Conservation (phyloP, 2,329 filamentous ascomycete genomes). For the Dothidotthia symphoricarpi region DNA sequence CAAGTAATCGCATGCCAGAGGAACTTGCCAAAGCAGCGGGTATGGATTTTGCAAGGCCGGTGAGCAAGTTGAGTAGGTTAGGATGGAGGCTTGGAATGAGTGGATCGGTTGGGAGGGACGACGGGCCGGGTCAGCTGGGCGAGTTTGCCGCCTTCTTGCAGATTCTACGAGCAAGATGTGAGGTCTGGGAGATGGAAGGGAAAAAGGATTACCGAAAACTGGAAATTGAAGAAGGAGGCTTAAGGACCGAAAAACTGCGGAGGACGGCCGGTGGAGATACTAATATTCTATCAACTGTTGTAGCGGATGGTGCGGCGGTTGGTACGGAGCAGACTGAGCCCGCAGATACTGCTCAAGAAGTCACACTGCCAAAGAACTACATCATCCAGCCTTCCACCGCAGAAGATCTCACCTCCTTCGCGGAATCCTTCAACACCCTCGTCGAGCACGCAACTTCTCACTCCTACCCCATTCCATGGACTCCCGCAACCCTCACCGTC, state of each 20-base stretch:
- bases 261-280: neutral
- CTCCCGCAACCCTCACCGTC: conserved; percentile 48
- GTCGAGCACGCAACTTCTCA: conserved; percentile 19
- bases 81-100: conserved; percentile 48
- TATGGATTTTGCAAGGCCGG: conserved; percentile 61
- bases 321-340: neutral
- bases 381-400: conserved; percentile 30
- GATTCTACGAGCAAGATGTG: conserved; percentile 72
- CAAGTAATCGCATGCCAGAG: conserved; percentile 80
- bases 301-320: neutral
- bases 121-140: conserved; percentile 51
- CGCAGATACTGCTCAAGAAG: conserved; percentile 3
- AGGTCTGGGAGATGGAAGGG: conserved; percentile 82
- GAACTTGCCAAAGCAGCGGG: conserved; percentile 74
- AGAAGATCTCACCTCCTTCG: conserved; percentile 20
- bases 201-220: conserved; percentile 65
- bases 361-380: conserved; percentile 35
- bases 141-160: conserved; percentile 77
- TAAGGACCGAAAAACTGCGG: neutral
- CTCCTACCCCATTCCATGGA: conserved; percentile 46
- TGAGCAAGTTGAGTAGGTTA: conserved; percentile 42
- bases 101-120: conserved; percentile 46
- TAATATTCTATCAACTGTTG: neutral
- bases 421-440: conserved; percentile 21
- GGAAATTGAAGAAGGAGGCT: conserved; percentile 27